Evolutionary conservation across 1,284 basidiomycete species (phyloP), one percentile per base, ranked within the genome.

Genomic region (Ganoderma sp.): DNA sequence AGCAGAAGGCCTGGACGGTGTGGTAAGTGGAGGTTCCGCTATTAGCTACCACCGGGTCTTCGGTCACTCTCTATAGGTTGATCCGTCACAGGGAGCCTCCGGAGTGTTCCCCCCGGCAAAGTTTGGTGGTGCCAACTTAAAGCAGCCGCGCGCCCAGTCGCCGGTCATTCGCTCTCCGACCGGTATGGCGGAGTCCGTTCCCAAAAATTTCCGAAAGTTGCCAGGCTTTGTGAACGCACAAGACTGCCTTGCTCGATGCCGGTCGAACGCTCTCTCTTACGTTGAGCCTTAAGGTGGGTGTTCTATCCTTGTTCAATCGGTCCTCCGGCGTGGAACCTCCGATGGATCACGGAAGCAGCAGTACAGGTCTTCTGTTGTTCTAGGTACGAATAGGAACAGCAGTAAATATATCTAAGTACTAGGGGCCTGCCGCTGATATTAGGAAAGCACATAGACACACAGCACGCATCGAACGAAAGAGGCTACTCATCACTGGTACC

Each of bases 381-480:
- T 56, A 56, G 2, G 12, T 56, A 19, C 28, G 15, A 22, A 56
- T 9, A 56, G 32, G 28, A 56, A 56, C 9, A 56, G 6, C 28
- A 8, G 52, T 32, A 34, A 19, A 34, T 56, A 52, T 34, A 34
- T 56, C 25, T 56, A 34, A 19, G 52, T 56, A 39, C 37, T 39
- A 39, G 37, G 42, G 12, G 15, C 59, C 59, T 28, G 25, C 59
- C 59, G 45, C 25, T 28, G 48, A 12, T 52, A n/a, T 45, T 19
- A n/a, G 14, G 42, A 48, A 8, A 28, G 8, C 41, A 7, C 39
- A 43, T 28, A 34, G 15, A 37, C 32, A 22, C 17, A 63, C 9
- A 34, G 10, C 34, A 14, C 6, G 19, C 19, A 34, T 56, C 22
- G 57, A 64, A 17, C 28, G 41, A 43, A 65, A 63, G 65, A 67